These are phyloP conservation scores for Fraxinus latifolia DNA, from an alignment of 305 asterid species.

Conservation along the genomic window DNA sequence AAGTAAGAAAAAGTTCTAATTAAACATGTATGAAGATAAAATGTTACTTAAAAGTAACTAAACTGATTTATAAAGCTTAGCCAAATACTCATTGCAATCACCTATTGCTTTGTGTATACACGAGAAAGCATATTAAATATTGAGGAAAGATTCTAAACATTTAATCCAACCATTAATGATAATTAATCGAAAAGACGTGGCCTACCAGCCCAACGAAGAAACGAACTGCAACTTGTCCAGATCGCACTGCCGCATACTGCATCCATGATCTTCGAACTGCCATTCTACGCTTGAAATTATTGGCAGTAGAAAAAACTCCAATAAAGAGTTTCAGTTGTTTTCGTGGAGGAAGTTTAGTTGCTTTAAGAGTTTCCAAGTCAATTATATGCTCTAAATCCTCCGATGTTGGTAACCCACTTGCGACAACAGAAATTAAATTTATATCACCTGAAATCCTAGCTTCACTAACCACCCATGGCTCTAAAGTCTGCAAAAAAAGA, in stretches of 20 bases:
- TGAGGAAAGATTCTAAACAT: background rate
- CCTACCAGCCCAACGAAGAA: conserved; percentile 98
- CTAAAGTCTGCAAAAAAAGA: conserved; percentile 60
- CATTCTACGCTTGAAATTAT: conserved; percentile 96
- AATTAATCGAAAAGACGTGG: conserved; percentile 6
- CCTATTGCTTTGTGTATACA: background rate
- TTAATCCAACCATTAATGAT: background rate
- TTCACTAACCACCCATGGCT: conserved; percentile 94
- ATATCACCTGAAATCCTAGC: conserved; percentile 85
- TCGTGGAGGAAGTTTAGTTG: conserved; percentile 50
- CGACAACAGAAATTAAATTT: conserved; percentile 74
- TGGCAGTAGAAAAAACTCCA: conserved; percentile 89
- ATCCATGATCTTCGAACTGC: conserved; percentile 98
- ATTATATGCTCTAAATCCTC: conserved; percentile 78
- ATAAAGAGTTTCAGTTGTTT: conserved; percentile 59
- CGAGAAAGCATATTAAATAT: background rate
- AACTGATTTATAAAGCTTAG: background rate
- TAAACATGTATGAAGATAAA: background rate
- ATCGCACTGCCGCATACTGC: conserved; percentile 80
- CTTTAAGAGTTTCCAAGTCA: conserved; percentile 75
- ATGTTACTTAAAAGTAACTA: background rate
- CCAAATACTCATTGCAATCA: background rate
- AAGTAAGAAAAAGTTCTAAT: background rate
- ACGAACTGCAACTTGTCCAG: conserved; percentile 84
- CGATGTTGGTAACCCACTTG: conserved; percentile 91